Percentiles rank a stretch among this genome's conserved stretches.
Conservation (phyloP, 306 rosid species). For the Lablab purpureus region DNA sequence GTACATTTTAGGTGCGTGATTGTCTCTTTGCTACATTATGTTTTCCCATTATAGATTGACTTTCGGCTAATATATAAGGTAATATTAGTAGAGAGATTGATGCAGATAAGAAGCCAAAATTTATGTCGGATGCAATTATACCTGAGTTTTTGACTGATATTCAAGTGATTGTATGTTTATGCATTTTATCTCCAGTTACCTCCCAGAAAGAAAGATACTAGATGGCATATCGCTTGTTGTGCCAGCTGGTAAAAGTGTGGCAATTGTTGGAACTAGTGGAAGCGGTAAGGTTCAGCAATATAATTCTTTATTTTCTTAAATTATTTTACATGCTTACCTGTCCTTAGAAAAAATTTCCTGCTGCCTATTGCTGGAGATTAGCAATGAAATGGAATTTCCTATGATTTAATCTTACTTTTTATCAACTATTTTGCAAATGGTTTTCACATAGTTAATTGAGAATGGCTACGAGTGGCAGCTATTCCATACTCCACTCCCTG, state of each 20-base stretch:
- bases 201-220: conserved; percentile 90
- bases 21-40: conserved; percentile 31
- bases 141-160: conserved; percentile 11
- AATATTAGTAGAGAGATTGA: background rate
- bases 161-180: conserved; percentile 39
- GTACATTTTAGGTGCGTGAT: conserved; percentile 81
- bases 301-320: conserved; percentile 28
- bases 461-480: background rate
- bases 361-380: conserved; percentile 13
- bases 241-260: conserved; percentile 98
- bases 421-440: conserved; percentile 3
- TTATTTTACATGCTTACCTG: conserved; percentile 32
- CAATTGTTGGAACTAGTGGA: conserved; percentile 98
- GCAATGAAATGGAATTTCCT: conserved; percentile 16
- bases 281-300: conserved; percentile 79
- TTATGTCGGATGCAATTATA: background rate
- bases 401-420: conserved; percentile 16
- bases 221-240: conserved; percentile 87
- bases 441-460: conserved; percentile 26
- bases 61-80: conserved; percentile 28
- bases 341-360: background rate
- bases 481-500: background rate
- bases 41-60: conserved; percentile 29
- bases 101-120: background rate
- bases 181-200: conserved; percentile 65